Conservation (phyloP, 2,329 filamentous ascomycete species). For the Furcasterigmium furcatum region DNA sequence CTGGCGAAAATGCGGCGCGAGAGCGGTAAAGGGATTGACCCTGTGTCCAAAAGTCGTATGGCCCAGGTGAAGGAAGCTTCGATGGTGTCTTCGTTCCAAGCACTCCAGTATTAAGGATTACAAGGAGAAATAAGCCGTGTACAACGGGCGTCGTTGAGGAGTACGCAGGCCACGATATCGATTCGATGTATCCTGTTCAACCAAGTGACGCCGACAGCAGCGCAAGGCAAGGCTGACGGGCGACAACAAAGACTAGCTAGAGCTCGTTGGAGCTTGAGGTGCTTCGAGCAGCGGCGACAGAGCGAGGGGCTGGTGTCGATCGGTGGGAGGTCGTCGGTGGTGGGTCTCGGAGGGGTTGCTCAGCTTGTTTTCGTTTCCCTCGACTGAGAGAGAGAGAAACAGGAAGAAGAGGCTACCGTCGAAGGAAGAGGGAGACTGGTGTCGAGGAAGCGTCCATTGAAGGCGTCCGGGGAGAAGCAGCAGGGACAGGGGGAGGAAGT, state of each 20-base stretch:
- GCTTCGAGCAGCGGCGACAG: neutral
- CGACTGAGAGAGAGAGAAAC: neutral
- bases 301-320: neutral
- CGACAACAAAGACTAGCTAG: neutral
- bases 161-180: neutral
- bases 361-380: conserved; percentile 2
- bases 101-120: too few relatives aligned
- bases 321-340: neutral
- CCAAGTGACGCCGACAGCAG: neutral
- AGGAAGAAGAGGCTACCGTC: conserved; percentile 7
- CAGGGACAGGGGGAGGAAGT: neutral
- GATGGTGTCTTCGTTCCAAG: too few relatives aligned
- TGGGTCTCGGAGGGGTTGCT: neutral
- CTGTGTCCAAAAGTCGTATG: too few relatives aligned
- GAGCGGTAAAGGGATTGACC: too few relatives aligned
- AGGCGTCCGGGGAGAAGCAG: neutral
- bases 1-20: too few relatives aligned
- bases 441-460: neutral
- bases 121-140: too few relatives aligned
- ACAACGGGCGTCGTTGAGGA: too few relatives aligned
- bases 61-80: too few relatives aligned
- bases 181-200: neutral
- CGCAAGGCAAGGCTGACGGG: neutral
- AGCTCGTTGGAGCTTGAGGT: neutral
- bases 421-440: neutral